phyloP scores from a whole-genome alignment of 129 eudicot genomes.

The Helichrysum umbraculigerum region DNA sequence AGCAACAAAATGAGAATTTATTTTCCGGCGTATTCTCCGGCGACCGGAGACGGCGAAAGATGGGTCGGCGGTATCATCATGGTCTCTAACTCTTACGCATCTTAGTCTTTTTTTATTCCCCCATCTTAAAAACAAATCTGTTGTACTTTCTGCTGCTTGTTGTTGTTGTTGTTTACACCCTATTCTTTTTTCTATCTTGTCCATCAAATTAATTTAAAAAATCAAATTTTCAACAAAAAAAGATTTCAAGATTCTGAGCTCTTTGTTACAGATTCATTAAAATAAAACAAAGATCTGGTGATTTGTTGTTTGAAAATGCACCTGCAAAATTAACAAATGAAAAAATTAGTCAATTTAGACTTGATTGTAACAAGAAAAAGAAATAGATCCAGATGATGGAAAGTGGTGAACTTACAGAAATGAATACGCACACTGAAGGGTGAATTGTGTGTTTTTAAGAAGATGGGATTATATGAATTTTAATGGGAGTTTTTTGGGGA shows the following conservation, averaged over 20 bases:
- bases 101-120: conserved; percentile 55
- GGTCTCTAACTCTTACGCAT: conserved; percentile 50
- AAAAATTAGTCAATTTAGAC: not conserved
- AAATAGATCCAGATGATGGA: not conserved
- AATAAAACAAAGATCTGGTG: not conserved
- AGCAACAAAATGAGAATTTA: conserved; percentile 38
- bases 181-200: conserved; percentile 42
- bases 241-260: not conserved
- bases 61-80: conserved; percentile 23
- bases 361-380: not conserved
- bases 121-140: conserved; percentile 64
- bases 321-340: conserved; percentile 12
- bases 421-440: not conserved
- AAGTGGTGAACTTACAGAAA: not conserved
- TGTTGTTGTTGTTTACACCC: conserved; percentile 23
- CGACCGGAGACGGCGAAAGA: conserved; percentile 30
- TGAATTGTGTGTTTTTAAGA: not conserved
- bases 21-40: conserved; percentile 51
- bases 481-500: conserved; percentile 6
- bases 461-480: not conserved
- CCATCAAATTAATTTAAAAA: conserved; percentile 33
- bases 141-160: conserved; percentile 23
- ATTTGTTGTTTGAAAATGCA: conserved; percentile 3
- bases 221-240: not conserved
- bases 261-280: conserved; percentile 7